Conservation (phyloP, 1,284 basidiomycete genomes). For the Tilletiopsis washingtonensis region DNA sequence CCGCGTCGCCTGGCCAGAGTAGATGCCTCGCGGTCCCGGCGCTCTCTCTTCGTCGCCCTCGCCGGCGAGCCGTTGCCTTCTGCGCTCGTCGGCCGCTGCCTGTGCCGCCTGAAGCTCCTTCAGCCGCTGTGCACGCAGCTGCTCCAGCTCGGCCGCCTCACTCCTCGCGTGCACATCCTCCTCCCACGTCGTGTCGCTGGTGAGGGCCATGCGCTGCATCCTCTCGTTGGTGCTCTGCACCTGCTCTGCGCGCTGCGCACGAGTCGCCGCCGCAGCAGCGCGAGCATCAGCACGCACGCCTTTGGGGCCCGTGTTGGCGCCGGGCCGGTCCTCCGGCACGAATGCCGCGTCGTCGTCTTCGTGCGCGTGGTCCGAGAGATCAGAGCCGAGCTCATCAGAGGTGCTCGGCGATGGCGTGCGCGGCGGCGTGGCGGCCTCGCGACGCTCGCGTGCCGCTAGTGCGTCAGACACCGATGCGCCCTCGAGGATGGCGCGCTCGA, state of each 20-base stretch:
- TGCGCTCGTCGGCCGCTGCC: not conserved
- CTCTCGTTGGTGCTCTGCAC: constrained; percentile 13
- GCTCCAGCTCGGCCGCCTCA: constrained; percentile 13
- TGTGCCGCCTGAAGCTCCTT: constrained; percentile 16
- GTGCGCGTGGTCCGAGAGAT: constrained; percentile 12
- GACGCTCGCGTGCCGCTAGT: too few relatives aligned
- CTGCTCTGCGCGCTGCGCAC: constrained; percentile 4
- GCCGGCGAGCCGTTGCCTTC: constrained; percentile 1
- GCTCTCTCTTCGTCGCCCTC: constrained; percentile 1
- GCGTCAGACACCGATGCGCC: not conserved
- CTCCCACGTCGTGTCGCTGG: constrained; percentile 18
- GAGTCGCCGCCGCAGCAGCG: constrained; percentile 11
- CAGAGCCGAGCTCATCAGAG: constrained; percentile 29
- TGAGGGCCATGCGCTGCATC: constrained; percentile 19
- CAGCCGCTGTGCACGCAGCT: constrained; percentile 18
- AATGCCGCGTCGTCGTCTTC: not conserved
- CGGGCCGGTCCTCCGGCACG: constrained; percentile 7
- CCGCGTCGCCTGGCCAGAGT: not conserved
- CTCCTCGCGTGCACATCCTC: constrained; percentile 14
- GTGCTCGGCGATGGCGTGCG: constrained; percentile 13
- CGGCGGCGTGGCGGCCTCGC: not conserved
- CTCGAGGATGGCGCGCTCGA: not conserved
- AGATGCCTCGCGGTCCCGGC: not conserved
- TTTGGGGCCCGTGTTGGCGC: constrained; percentile 31
- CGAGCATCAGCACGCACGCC: constrained; percentile 27